Conservation (phyloP, 164 flowering plant genomes). For the Houttuynia cordata region DNA sequence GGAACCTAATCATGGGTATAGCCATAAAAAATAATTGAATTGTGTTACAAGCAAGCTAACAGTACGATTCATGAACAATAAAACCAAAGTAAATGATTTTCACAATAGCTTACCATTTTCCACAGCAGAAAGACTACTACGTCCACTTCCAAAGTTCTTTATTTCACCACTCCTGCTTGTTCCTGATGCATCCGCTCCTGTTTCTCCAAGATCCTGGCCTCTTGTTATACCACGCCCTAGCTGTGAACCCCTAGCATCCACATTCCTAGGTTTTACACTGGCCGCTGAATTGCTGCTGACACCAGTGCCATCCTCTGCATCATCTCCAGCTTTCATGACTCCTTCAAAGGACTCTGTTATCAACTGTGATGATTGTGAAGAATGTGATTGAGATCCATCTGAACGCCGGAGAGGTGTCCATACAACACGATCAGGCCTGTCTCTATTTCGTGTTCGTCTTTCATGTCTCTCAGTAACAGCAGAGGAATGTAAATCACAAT, state of each 20-base stretch:
- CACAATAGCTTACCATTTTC: slow-evolving; percentile 30
- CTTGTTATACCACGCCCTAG: slow-evolving; percentile 14
- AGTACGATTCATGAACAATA: not conserved
- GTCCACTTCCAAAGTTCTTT: slow-evolving; percentile 39
- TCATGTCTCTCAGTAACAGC: slow-evolving; percentile 42
- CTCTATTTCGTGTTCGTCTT: slow-evolving; percentile 54
- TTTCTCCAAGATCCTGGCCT: slow-evolving; percentile 19
- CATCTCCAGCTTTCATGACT: slow-evolving; percentile 12
- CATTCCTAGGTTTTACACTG: slow-evolving; percentile 8
- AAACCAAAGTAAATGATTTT: not conserved
- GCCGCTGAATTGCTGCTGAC: slow-evolving; percentile 3
- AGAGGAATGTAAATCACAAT: slow-evolving; percentile 26
- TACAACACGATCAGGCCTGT: slow-evolving; percentile 74
- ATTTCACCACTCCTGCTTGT: slow-evolving; percentile 30
- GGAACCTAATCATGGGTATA: slow-evolving; percentile 10
- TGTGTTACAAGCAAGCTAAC: not conserved
- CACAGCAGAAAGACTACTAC: slow-evolving; percentile 23
- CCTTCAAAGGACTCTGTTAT: slow-evolving; percentile 19
- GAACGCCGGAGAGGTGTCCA: slow-evolving; percentile 80
- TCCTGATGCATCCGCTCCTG: slow-evolving; percentile 22
- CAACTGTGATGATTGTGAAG: slow-evolving; percentile 28
- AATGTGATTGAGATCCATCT: slow-evolving; percentile 44
- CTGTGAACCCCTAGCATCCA: slow-evolving; percentile 8
- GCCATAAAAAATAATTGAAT: not conserved
- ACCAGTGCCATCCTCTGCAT: slow-evolving; percentile 4